Evolutionary conservation across 2,329 filamentous ascomycete species (phyloP).

Genomic region (Aspergillus awamori): DNA sequence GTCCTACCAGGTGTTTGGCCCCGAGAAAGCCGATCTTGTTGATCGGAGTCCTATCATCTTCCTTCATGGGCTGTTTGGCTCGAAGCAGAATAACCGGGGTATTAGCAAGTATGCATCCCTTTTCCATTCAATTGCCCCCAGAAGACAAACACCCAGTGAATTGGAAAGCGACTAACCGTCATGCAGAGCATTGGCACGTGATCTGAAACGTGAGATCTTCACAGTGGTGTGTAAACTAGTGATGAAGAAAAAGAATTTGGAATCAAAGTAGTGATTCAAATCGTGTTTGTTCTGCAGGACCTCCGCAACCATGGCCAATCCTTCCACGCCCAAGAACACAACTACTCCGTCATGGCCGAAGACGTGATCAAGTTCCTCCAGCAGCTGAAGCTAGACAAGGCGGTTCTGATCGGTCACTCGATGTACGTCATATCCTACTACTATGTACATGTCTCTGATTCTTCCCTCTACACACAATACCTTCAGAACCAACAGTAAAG

Average conservation of each 20-base stretch:
- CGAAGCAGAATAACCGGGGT: constrained; percentile 89
- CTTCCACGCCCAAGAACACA: constrained; percentile 73
- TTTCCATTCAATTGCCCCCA: background rate
- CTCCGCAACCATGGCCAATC: constrained; percentile 92
- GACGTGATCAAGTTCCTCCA: constrained; percentile 80
- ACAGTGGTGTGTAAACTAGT: constrained; percentile 63
- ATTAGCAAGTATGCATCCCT: constrained; percentile 82
- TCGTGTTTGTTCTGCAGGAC: constrained; percentile 58
- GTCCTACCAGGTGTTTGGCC: constrained; percentile 41
- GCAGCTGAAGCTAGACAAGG: constrained; percentile 67
- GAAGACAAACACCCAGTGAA: too few species aligned
- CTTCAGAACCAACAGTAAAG: background rate
- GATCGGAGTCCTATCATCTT: constrained; percentile 71
- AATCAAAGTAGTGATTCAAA: background rate
- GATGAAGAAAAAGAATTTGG: background rate
- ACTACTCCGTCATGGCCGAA: constrained; percentile 79
- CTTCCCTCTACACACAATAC: too few species aligned
- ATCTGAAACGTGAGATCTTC: constrained; percentile 79
- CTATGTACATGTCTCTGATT: background rate
- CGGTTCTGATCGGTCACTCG: constrained; percentile 86
- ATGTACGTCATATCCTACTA: constrained; percentile 61
- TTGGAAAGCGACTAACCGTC: background rate
- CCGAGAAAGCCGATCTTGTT: constrained; percentile 35
- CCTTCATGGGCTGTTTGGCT: constrained; percentile 91
- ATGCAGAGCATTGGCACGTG: constrained; percentile 70